phyloP scores from a whole-genome alignment of 2,329 filamentous ascomycete genomes.

The Colletotrichum agaves region DNA sequence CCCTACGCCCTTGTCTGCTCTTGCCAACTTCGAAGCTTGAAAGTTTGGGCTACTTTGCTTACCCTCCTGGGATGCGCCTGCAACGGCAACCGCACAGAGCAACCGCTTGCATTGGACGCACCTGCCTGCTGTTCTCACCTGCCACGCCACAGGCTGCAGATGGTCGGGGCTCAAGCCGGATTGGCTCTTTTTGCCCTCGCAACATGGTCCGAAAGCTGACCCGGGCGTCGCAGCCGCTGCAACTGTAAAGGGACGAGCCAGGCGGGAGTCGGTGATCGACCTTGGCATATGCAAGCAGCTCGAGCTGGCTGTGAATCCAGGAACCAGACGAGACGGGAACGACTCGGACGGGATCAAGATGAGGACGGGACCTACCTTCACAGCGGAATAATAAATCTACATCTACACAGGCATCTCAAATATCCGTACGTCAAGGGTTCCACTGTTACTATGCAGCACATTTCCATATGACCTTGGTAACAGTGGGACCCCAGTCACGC shows the following conservation, averaged over 20 bases:
- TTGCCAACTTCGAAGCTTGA: neutral
- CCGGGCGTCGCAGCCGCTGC: conserved; percentile 12
- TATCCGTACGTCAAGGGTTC: no score
- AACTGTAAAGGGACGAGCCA: conserved; percentile 9
- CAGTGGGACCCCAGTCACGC: no score
- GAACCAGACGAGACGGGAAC: neutral
- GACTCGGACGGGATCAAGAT: no score
- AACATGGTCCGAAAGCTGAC: neutral
- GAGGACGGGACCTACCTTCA: no score
- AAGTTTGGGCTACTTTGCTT: neutral
- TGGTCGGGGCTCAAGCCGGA: neutral
- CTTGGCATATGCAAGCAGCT: neutral
- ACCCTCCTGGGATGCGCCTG: neutral
- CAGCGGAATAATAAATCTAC: no score
- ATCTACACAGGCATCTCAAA: no score
- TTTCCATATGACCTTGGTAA: no score
- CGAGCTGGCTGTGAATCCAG: neutral
- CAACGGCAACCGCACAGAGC: conserved; percentile 24
- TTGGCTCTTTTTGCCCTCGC: neutral
- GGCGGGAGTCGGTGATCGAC: neutral
- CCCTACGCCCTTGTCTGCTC: neutral
- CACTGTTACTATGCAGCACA: no score
- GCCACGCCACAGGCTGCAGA: neutral
- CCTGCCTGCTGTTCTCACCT: conserved; percentile 25
- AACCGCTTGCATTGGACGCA: conserved; percentile 26